Conservation (phyloP, 1,139 yeast genomes). For the Pichia sp. region DNA sequence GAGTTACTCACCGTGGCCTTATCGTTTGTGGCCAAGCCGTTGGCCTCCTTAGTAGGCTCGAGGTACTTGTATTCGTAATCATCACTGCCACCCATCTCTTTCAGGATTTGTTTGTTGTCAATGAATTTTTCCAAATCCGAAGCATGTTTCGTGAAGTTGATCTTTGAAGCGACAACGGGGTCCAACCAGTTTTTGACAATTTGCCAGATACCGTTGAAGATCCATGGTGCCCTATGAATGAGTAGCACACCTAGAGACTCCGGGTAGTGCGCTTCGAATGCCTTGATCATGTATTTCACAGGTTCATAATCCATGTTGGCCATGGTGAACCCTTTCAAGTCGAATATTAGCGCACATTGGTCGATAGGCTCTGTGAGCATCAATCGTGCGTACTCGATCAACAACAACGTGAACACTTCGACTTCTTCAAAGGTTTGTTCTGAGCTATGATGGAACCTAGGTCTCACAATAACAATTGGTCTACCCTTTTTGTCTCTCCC, state of each 20-base stretch:
- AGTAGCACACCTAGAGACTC: slow-evolving; percentile 72
- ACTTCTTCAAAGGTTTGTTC: slow-evolving; percentile 68
- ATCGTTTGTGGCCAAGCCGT: slow-evolving; percentile 38
- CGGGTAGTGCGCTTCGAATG: slow-evolving; percentile 86
- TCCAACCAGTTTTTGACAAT: slow-evolving; percentile 82
- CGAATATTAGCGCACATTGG: slow-evolving; percentile 71
- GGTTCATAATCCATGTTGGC: slow-evolving; percentile 82
- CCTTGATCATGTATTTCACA: slow-evolving; percentile 69
- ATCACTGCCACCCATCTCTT: slow-evolving; percentile 63
- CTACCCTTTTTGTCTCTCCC: slow-evolving; percentile 63
- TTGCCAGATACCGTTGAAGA: slow-evolving; percentile 82
- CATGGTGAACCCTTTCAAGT: slow-evolving; percentile 67
- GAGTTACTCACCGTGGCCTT: slow-evolving; percentile 29
- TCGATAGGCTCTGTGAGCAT: slow-evolving; percentile 60
- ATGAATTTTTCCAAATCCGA: slow-evolving; percentile 59
- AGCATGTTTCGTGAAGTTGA: slow-evolving; percentile 60
- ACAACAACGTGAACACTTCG: slow-evolving; percentile 58
- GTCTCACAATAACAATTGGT: slow-evolving; percentile 68
- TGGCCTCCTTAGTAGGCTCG: slow-evolving; percentile 51
- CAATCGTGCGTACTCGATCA: slow-evolving; percentile 68
- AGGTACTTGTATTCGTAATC: slow-evolving; percentile 50
- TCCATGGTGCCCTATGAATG: slow-evolving; percentile 89
- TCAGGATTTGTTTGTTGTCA: slow-evolving; percentile 50
- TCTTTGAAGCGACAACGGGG: slow-evolving; percentile 81
- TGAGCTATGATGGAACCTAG: slow-evolving; percentile 64